Evolutionary conservation across 2,329 filamentous ascomycete species (phyloP).

Genomic region (Penicillium sp.): DNA sequence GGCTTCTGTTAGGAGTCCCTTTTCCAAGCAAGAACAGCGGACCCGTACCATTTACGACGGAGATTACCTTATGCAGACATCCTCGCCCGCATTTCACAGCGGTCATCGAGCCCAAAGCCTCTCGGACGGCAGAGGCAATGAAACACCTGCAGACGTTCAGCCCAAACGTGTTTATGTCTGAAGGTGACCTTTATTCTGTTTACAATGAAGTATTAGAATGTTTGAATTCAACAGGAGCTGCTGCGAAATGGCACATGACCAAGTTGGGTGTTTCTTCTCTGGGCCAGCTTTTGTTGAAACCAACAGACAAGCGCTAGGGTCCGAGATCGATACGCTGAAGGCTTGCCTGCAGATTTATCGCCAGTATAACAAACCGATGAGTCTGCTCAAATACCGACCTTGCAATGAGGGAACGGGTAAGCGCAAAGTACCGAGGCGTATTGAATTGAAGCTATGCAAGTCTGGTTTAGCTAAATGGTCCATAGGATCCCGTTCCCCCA

Average conservation of each 20-base stretch:
- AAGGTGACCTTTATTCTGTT: too few relatives aligned
- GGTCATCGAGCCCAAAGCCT: too few relatives aligned
- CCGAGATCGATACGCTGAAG: background rate
- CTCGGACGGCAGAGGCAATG: too few relatives aligned
- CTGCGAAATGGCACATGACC: background rate
- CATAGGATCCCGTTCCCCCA: background rate
- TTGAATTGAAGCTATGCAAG: background rate
- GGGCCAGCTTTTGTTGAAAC: background rate
- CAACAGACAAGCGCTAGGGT: background rate
- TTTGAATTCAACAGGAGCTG: too few relatives aligned
- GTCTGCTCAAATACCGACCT: background rate
- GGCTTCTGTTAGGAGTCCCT: too few relatives aligned
- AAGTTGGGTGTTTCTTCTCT: background rate
- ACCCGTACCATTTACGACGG: too few relatives aligned
- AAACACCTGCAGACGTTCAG: too few relatives aligned
- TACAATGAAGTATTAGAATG: too few relatives aligned
- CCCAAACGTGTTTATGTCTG: too few relatives aligned
- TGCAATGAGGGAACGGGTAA: background rate
- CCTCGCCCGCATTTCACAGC: too few relatives aligned
- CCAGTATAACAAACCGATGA: background rate
- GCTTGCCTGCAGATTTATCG: background rate
- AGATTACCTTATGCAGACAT: too few relatives aligned
- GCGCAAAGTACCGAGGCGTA: background rate
- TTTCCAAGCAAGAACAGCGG: too few relatives aligned
- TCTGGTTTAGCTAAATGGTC: background rate